These are phyloP conservation scores for Kwoniella pini DNA, from an alignment of 768 basidiomycete genomes.

Conservation along the genomic window DNA sequence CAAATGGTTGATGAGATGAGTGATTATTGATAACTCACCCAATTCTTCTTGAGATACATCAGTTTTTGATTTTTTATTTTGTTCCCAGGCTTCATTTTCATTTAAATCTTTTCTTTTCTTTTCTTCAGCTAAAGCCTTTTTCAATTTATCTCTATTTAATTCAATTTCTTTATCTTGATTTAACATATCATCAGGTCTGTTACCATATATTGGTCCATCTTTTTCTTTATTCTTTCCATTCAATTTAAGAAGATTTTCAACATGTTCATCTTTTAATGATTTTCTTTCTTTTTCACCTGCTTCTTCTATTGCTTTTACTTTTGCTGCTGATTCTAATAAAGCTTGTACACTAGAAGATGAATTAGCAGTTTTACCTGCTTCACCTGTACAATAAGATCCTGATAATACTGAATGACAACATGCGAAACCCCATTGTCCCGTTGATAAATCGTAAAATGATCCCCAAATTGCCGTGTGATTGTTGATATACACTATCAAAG, in stretches of 20 bases:
- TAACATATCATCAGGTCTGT: constrained; percentile 68
- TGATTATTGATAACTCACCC: constrained; percentile 29
- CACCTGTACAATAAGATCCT: constrained; percentile 86
- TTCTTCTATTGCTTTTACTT: constrained; percentile 30
- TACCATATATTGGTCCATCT: constrained; percentile 61
- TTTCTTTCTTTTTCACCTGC: constrained; percentile 39
- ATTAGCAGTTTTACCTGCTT: constrained; percentile 76
- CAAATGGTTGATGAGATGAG: too few relatives aligned
- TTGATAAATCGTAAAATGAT: constrained; percentile 78
- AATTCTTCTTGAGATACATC: constrained; percentile 81
- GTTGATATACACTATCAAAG: constrained; percentile 70
- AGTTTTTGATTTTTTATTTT: constrained; percentile 62
- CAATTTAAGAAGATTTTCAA: constrained; percentile 29
- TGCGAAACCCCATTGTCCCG: constrained; percentile 83
- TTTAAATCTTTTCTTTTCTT: constrained; percentile 68
- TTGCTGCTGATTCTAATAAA: constrained; percentile 58
- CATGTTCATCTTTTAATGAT: constrained; percentile 45
- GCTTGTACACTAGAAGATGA: constrained; percentile 72
- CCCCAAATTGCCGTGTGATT: constrained; percentile 98
- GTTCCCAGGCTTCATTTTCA: constrained; percentile 60
- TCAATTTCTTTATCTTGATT: constrained; percentile 66
- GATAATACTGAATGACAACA: constrained; percentile 87
- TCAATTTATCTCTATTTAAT: constrained; percentile 69
- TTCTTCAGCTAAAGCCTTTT: constrained; percentile 72
- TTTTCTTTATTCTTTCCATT: constrained; percentile 15